A percentile compares a stretch with the other conserved stretches of the same genome.
phyloP scores from a whole-genome alignment of 2,329 filamentous ascomycete genomes.

The Colletotrichum lentis region DNA sequence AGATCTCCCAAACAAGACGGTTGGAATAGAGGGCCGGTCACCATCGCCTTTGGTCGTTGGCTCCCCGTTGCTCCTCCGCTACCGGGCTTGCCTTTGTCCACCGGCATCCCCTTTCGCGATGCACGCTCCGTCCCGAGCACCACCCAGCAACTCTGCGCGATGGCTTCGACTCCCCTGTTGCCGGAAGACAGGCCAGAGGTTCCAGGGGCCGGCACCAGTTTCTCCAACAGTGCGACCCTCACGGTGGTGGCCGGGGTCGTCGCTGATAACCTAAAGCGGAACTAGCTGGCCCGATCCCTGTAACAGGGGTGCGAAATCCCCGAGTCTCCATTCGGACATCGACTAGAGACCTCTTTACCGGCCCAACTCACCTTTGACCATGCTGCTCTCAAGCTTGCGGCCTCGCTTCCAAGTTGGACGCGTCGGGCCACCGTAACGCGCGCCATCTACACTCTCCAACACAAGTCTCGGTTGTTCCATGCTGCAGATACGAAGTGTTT shows the following conservation, averaged over 20 bases:
- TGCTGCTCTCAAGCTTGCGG: neutral
- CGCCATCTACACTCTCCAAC: neutral
- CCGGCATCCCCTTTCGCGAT: conserved; percentile 7
- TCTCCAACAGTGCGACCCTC: conserved; percentile 31
- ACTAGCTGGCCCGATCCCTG: conserved; percentile 7
- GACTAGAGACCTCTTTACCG: neutral
- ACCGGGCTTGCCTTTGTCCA: conserved; percentile 12
- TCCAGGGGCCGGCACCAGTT: conserved; percentile 13
- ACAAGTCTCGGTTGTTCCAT: neutral
- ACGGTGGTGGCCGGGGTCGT: conserved; percentile 27
- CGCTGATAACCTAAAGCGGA: conserved; percentile 6
- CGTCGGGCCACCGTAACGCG: neutral
- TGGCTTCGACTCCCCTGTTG: conserved; percentile 1
- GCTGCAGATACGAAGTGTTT: conserved; percentile 11
- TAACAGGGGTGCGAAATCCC: conserved; percentile 16
- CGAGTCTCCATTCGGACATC: conserved; percentile 10
- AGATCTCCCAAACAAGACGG: conserved; percentile 13
- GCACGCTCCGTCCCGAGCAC: conserved; percentile 1
- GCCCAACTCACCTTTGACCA: neutral
- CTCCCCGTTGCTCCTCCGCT: conserved; percentile 27
- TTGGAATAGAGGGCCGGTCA: conserved; percentile 9
- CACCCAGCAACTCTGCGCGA: conserved; percentile 5
- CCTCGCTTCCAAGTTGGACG: neutral
- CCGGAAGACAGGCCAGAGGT: conserved; percentile 1
- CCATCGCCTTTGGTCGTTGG: neutral